phyloP scores from a whole-genome alignment of 148 eudicot species.

The Rhododendron ferrugineum region DNA sequence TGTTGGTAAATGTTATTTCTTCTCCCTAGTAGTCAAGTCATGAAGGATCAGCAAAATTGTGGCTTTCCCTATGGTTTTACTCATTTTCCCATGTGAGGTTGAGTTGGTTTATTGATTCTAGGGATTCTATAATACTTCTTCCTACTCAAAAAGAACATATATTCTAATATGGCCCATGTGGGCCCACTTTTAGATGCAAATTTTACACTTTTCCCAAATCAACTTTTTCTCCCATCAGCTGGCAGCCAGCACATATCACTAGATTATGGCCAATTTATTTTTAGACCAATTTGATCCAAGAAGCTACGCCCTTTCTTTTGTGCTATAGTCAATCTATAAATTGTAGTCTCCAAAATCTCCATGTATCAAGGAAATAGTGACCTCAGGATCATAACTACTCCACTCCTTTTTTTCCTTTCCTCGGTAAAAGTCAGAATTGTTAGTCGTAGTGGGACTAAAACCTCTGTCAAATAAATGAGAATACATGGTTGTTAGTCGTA shows the following conservation, averaged over 20 bases:
- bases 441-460: too few species aligned
- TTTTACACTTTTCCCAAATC: background rate
- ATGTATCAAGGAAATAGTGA: background rate
- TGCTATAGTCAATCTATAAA: background rate
- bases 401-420: background rate
- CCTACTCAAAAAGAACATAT: background rate
- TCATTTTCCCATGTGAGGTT: background rate
- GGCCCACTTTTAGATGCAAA: background rate
- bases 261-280: background rate
- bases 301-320: background rate
- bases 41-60: background rate
- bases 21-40: background rate
- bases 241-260: constrained; percentile 4
- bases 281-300: background rate
- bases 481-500: too few species aligned
- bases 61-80: background rate
- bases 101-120: constrained; percentile 1
- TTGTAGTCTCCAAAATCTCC: background rate
- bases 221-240: background rate
- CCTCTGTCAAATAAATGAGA: background rate
- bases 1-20: background rate
- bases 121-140: background rate
- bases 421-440: too few species aligned
- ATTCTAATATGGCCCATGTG: background rate
- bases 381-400: background rate